Evolutionary conservation across 148 eudicot genomes (phyloP), one percentile per base, ranked within the genome.

Genomic region (Rhododendron ovatum): DNA sequence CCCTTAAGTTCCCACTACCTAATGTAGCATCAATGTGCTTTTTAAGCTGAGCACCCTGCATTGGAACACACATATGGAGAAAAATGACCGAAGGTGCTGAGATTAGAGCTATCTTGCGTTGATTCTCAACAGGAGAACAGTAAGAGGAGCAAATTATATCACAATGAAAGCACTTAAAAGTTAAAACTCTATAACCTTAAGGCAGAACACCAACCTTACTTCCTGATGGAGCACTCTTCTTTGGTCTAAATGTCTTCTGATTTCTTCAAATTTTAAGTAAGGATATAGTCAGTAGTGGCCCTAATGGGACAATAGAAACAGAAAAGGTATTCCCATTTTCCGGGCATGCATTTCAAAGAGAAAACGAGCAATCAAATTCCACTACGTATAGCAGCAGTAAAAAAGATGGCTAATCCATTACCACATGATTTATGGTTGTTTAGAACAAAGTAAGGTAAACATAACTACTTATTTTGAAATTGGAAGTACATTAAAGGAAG

Each of bases 1-100:
- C 91, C 69, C 87, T 90, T 83, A 90, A 87, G 85, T 90, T 90
- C 55, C 92, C 92, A 83, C 89, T 87, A 61, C 92, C 92, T 79
- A 90, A 87, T 84, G 92, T 90, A 81, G 90, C 89, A 84, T 88
- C 89, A 82, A 90, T 90, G 78, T 90, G 91, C 81, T 80, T 90
- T 87, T 86, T 82, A 67, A 90, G 91, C 79, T 90, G 90, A 78
- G 89, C 89, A 78, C 89, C 91, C 90, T 86, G 81, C 26, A 79
- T 11, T 37, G 45, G 50, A 83, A 87, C 4, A 83, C 35, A 39
- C 37, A 37, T 22, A 75, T 6, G 47, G n/a, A 18, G n/a, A 37
- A 37, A 37, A 75, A 75, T 7, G 47, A 39, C 11, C 5, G 22
- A 30, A 33, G 37, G 22, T 71, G 76, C 30, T 71, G 79, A 35